Conservation (phyloP, 192 early-diverging fungal species). For the Coemansia sp. region DNA sequence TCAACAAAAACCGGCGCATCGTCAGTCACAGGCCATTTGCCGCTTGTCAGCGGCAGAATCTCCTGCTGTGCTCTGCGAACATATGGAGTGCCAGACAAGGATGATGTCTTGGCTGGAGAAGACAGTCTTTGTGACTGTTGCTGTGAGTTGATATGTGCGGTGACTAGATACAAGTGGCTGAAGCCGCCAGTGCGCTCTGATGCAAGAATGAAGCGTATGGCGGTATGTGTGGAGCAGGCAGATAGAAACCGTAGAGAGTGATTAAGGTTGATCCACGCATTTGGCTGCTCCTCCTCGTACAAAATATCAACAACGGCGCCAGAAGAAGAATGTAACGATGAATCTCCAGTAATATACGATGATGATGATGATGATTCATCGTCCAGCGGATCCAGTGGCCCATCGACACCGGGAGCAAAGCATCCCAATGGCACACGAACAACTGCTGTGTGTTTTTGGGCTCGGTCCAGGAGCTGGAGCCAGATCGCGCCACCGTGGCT, state of each 20-base stretch:
- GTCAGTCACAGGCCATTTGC: conserved; percentile 17
- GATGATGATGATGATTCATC: neutral
- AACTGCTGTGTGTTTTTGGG: conserved; percentile 12
- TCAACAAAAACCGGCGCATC: conserved; percentile 23
- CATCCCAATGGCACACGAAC: conserved; percentile 13
- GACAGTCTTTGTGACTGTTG: too few species aligned
- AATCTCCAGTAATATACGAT: neutral
- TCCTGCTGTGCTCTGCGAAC: neutral
- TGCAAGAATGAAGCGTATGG: conserved; percentile 9
- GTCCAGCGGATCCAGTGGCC: conserved; percentile 4
- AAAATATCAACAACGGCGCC: conserved; percentile 11
- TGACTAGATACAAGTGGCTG: conserved; percentile 22
- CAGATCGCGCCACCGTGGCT: conserved; percentile 10
- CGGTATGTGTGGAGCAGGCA: neutral
- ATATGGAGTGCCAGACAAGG: neutral
- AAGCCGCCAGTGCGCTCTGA: conserved; percentile 18
- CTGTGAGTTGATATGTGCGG: neutral
- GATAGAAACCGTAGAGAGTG: conserved; percentile 7
- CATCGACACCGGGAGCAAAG: conserved; percentile 2
- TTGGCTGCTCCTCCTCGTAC: conserved; percentile 15
- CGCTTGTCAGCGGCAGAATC: conserved; percentile 11
- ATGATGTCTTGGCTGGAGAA: too few species aligned
- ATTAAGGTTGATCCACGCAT: conserved; percentile 21
- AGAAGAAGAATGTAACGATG: neutral
- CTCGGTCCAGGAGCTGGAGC: conserved; percentile 22